Base-by-base conservation (phyloP, 1,139 yeast species). In the Magnusiomyces magnusii region DNA sequence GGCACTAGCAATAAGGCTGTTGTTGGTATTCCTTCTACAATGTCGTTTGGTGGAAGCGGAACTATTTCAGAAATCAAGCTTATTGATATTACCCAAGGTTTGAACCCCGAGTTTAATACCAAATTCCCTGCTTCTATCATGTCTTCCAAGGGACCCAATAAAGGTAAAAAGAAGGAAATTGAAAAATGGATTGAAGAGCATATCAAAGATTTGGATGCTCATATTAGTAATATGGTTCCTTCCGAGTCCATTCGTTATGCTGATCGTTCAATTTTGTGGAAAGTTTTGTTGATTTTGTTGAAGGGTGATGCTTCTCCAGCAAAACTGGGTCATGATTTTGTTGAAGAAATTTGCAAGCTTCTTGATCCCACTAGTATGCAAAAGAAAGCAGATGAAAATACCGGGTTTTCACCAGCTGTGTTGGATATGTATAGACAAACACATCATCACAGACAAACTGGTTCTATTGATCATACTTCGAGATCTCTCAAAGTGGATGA, bases 51-150 rank as follows among this genome's bases (percentile, higher is more conserved):
- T 13, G 62, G 65, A 7, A 60, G 67, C 3, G 62, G 66, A 2
- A 60, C 66, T 15, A 53, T 64, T 15, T 61, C 68, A 10, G 68
- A 67, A 10, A 62, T 80, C 10, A 70, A 71, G 15, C 65, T 73
- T 17, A 51, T 58, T 3, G 58, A 62, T 31, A 67, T 68, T 23
- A 64, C 71, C 21, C 67, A 68, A 1, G 63, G 80, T 17, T 64
- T 70, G 13, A 71, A 72, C 39, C 63, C 64, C 23, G 64, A 65
- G 24, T 73, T 73, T 15, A 53, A 56, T n/a, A 57, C 69, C 2
- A 66, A 78, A 53, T 71, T 86, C 70, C 93, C 93, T 0, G 89
- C 88, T 0, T 92, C 93, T 0, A 73, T 86, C 57, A 71, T 75
- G 13, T 65, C 67, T 23, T 63, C 69, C 5, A 70, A 72, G 61